Percentiles rank a stretch among this genome's conserved stretches.
Conservation (phyloP, 2,329 filamentous ascomycete species). For the Arthroderma sp. region DNA sequence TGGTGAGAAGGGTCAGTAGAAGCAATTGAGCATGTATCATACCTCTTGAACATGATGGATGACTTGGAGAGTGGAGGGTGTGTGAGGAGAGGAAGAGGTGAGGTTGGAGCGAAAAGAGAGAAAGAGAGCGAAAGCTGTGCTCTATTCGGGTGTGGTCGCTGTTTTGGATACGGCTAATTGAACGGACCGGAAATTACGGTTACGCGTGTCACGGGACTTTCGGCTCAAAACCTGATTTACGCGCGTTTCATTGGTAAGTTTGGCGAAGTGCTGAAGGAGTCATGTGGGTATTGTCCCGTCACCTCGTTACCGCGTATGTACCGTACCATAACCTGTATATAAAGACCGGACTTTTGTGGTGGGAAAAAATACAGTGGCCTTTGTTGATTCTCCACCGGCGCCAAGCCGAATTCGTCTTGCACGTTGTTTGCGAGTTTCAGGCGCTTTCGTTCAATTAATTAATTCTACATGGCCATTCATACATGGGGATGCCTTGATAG, state of each 20-base stretch:
- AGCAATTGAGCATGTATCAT: conserved; percentile 20
- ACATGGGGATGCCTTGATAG: too few species aligned
- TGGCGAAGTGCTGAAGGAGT: too few species aligned
- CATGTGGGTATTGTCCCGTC: too few species aligned
- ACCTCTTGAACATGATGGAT: conserved; percentile 50
- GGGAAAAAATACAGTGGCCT: conserved; percentile 4
- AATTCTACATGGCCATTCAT: too few species aligned
- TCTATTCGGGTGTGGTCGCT: conserved; percentile 9
- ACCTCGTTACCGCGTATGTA: not conserved
- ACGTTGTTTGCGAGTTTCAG: too few species aligned
- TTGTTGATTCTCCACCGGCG: conserved; percentile 1
- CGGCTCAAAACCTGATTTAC: too few species aligned
- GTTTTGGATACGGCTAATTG: conserved; percentile 7
- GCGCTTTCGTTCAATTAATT: not conserved
- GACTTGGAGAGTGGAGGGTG: conserved; percentile 33
- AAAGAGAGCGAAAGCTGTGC: conserved; percentile 18
- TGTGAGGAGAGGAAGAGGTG: conserved; percentile 19
- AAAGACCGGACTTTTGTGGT: conserved; percentile 2
- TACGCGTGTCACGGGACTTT: not conserved
- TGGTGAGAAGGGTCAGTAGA: conserved; percentile 1
- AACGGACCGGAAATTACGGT: conserved; percentile 5
- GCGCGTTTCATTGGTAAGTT: too few species aligned
- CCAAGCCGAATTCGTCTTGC: too few species aligned
- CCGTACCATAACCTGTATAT: not conserved
- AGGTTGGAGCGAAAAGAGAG: conserved; percentile 15